phyloP scores from a whole-genome alignment of 2,329 filamentous ascomycete genomes.

The Ascocoryne sarcoides region DNA sequence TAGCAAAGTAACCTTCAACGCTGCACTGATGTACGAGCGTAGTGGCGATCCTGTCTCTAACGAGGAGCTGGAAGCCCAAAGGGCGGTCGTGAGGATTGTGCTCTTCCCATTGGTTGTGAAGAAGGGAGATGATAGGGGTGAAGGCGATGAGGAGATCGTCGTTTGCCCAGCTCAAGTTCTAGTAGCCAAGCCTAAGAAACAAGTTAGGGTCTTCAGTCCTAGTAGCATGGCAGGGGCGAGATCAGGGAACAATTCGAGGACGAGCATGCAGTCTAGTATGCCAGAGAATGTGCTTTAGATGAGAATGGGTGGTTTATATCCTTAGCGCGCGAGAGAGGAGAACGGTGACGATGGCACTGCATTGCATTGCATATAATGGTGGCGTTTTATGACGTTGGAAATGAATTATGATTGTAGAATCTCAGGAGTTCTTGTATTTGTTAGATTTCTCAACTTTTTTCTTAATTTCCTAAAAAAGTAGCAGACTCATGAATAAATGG shows the following conservation, averaged over 20 bases:
- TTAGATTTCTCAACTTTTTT: conserved; percentile 4
- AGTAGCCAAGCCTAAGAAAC: conserved; percentile 44
- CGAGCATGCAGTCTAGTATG: conserved; percentile 28
- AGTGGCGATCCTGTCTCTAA: conserved; percentile 60
- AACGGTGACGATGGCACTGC: too few species aligned
- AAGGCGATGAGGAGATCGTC: conserved; percentile 89
- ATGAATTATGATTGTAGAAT: conserved; percentile 2
- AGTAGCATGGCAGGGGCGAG: conserved; percentile 6
- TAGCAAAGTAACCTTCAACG: conserved; percentile 85
- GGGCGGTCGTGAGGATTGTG: conserved; percentile 78
- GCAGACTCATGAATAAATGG: too few species aligned
- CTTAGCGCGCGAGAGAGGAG: too few species aligned
- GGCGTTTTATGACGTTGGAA: conserved; percentile 10
- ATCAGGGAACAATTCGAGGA: conserved; percentile 16
- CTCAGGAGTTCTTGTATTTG: conserved; percentile 12
- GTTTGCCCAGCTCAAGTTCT: conserved; percentile 93
- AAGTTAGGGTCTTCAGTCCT: conserved; percentile 19
- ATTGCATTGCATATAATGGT: conserved; percentile 12
- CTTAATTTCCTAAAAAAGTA: too few species aligned
- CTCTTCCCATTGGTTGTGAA: conserved; percentile 95
- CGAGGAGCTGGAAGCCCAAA: conserved; percentile 68
- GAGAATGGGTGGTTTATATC: background rate
- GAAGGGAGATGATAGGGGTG: conserved; percentile 80
- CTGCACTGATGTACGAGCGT: conserved; percentile 88
- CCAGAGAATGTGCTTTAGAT: conserved; percentile 22